Percentiles rank a stretch among this genome's conserved stretches.
phyloP scores from a whole-genome alignment of 306 rosid genomes.

The Delonix regia region DNA sequence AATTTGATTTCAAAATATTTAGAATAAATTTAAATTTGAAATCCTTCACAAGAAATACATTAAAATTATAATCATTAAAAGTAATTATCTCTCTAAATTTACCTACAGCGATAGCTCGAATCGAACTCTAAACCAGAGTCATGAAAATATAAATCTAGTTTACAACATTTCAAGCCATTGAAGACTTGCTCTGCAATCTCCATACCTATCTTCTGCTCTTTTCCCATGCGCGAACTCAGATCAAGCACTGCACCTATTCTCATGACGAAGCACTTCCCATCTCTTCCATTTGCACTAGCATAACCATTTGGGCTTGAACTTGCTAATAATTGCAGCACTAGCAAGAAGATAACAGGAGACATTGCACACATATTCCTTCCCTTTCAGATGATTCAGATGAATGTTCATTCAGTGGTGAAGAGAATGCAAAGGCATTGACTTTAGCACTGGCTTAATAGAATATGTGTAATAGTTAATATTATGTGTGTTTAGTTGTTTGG shows the following conservation, averaged over 20 bases:
- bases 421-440: too few species aligned
- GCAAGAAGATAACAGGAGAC: conserved; percentile 4
- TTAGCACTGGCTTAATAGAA: too few species aligned
- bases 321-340: conserved; percentile 20
- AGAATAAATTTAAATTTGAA: too few species aligned
- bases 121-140: conserved; percentile 19
- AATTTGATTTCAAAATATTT: too few species aligned
- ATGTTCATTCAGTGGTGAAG: too few species aligned
- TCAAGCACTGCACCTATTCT: conserved; percentile 51
- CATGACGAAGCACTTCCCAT: neutral
- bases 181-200: conserved; percentile 49
- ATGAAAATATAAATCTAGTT: conserved; percentile 13
- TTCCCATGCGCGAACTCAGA: conserved; percentile 45
- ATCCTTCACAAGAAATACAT: too few species aligned
- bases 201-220: conserved; percentile 53
- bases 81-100: too few species aligned
- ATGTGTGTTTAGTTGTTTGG: too few species aligned
- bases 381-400: neutral
- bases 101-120: conserved; percentile 38
- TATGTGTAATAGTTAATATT: too few species aligned
- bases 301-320: neutral
- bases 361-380: neutral
- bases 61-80: too few species aligned
- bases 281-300: neutral
- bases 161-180: conserved; percentile 27